Evolutionary conservation across 176 grass and related monocot genomes (phyloP), one percentile per base, ranked within the genome.

Genomic region (Dendrocalamus sinicus): DNA sequence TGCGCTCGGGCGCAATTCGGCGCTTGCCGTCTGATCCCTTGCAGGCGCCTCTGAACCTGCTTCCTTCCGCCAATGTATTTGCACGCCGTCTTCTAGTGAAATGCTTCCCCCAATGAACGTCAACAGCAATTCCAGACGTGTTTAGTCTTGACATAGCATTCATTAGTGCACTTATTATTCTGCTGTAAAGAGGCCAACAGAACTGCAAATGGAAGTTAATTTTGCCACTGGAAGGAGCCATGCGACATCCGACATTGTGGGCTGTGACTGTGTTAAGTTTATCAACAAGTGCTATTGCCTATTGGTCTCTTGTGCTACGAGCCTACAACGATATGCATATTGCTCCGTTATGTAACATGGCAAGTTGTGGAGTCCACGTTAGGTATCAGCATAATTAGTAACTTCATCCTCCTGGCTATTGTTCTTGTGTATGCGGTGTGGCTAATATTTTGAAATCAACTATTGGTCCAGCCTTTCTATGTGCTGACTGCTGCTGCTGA

Each of bases 231-330:
- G 22, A 71, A 61, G 52, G 19, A 71, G 66, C 43, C 46, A 55
- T 74, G 40, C 17, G 70, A 70, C 70, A 76, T 70, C 52, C 67
- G 66, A 43, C 46, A 19, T 64, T 69, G 60, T 85, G 83, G 72
- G 72, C 40, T 64, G 78, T 90, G 83, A 86, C 64, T 82, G 72
- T 88, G 65, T 30, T 53, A 44, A 50, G 60, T 65, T 77, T 86
- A 77, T 86, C 65, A 30, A 57, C 14, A n/a, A 64, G 8, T 10
- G 65, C 0, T 24, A 74, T 54, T 66, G 76, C 30, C 1, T 19
- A 80, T 54, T 73, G 76, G 52, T 76, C 16, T 73, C 24, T 69
- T 51, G 63, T 71, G 62, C 44, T 23, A 32, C 19, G 40, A 23
- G 41, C 41, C 32, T 52, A 65, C 35, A 4, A 11, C 12, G 10